These are phyloP conservation scores for Leersia perrieri DNA, from an alignment of 176 grass and related monocot genomes.

Conservation along the genomic window DNA sequence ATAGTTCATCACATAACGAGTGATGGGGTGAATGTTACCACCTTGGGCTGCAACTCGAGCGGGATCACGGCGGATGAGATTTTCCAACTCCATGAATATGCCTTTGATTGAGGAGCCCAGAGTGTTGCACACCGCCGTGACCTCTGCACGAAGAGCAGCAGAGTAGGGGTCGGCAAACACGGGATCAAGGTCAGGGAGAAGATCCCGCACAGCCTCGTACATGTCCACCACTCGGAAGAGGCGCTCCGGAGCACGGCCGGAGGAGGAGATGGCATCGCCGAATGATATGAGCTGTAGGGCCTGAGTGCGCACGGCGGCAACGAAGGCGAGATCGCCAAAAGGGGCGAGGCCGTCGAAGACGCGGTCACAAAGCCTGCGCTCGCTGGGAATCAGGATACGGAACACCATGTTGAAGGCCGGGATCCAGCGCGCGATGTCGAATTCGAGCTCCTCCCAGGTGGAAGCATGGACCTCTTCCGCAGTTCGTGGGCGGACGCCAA, in stretches of 20 bases:
- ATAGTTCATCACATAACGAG: constrained; percentile 95
- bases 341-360: constrained; percentile 68
- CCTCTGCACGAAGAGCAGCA: constrained; percentile 62
- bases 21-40: constrained; percentile 81
- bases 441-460: constrained; percentile 71
- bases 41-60: constrained; percentile 55
- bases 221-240: constrained; percentile 94
- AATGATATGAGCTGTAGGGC: constrained; percentile 76
- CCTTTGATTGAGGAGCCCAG: constrained; percentile 70
- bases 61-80: constrained; percentile 93
- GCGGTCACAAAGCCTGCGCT: constrained; percentile 88
- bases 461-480: constrained; percentile 66
- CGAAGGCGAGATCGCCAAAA: constrained; percentile 74
- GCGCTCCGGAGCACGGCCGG: constrained; percentile 72
- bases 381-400: constrained; percentile 85
- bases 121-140: constrained; percentile 60
- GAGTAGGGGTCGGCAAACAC: constrained; percentile 87
- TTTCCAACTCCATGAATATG: constrained; percentile 94
- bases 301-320: constrained; percentile 62
- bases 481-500: constrained; percentile 61
- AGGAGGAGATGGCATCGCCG: constrained; percentile 67
- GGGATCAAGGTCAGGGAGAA: constrained; percentile 71
- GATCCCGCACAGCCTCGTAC: constrained; percentile 84
- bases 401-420: constrained; percentile 87
- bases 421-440: constrained; percentile 86